A percentile compares a stretch with the other conserved stretches of the same genome.
Conservation (phyloP, 2,329 filamentous ascomycete genomes). For the Talaromyces sp. region DNA sequence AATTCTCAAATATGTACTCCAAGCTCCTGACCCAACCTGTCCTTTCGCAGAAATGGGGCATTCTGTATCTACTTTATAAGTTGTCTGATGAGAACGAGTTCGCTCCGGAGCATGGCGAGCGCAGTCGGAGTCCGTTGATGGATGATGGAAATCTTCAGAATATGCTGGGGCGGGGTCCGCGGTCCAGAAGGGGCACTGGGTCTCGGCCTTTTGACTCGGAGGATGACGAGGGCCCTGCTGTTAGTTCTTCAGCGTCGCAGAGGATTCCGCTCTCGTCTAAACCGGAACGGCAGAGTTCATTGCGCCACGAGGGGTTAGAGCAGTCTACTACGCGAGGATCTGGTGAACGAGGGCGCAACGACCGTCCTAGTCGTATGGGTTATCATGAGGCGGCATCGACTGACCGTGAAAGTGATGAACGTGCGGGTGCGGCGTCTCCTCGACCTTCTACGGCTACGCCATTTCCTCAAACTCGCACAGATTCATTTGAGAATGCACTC, state of each 20-base stretch:
- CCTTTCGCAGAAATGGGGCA: constrained; percentile 93
- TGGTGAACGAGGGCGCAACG: constrained; percentile 8
- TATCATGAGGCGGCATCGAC: constrained; percentile 21
- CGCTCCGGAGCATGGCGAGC: constrained; percentile 26
- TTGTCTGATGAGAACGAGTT: constrained; percentile 59
- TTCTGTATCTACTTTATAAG: constrained; percentile 86
- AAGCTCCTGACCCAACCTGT: constrained; percentile 88
- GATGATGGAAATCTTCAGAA: constrained; percentile 43
- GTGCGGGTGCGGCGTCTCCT: constrained; percentile 7
- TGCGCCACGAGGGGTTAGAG: constrained; percentile 24
- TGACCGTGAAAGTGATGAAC: constrained; percentile 24
- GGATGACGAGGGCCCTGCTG: constrained; percentile 41
- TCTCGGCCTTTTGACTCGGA: constrained; percentile 29
- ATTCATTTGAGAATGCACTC: constrained; percentile 67
- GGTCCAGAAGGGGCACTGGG: constrained; percentile 23
- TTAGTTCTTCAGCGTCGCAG: constrained; percentile 46
- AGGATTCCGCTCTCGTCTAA: constrained; percentile 21
- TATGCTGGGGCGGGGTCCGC: constrained; percentile 33
- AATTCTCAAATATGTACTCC: constrained; percentile 89
- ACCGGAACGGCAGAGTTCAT: constrained; percentile 29
- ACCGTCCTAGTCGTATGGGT: constrained; percentile 14
- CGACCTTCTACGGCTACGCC: constrained; percentile 23
- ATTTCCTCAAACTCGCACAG: constrained; percentile 45
- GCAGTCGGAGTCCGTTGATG: constrained; percentile 43
- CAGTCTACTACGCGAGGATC: constrained; percentile 10